These are phyloP conservation scores for Gossypium turneri DNA, from an alignment of 345 rosid species.

Conservation along the genomic window DNA sequence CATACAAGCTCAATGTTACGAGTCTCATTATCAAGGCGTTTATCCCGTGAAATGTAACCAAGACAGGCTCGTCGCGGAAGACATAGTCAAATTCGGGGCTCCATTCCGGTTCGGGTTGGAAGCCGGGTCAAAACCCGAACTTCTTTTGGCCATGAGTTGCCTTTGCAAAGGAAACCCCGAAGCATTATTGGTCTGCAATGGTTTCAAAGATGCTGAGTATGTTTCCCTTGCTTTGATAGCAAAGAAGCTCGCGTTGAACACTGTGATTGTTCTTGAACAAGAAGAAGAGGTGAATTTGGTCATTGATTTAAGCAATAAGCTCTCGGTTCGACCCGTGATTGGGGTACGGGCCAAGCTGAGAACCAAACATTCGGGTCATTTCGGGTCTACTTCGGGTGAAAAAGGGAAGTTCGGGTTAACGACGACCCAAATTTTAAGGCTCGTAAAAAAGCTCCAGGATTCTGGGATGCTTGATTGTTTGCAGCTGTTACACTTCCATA, in stretches of 20 bases:
- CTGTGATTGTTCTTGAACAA: slow-evolving; percentile 86
- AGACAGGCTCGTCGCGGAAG: slow-evolving; percentile 81
- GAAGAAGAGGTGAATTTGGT: slow-evolving; percentile 88
- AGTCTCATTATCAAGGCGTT: slow-evolving; percentile 82
- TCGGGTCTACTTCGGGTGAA: slow-evolving; percentile 96
- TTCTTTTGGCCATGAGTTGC: slow-evolving; percentile 85
- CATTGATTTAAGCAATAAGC: slow-evolving; percentile 57
- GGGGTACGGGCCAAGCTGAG: slow-evolving; percentile 88
- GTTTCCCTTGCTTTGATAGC: slow-evolving; percentile 72
- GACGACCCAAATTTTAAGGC: slow-evolving; percentile 69
- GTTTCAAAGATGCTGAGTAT: slow-evolving; percentile 83
- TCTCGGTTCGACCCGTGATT: slow-evolving; percentile 61
- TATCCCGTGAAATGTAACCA: slow-evolving; percentile 98
- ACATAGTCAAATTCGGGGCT: slow-evolving; percentile 74
- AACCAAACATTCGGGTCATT: slow-evolving; percentile 87
- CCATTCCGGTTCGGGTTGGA: slow-evolving; percentile 83
- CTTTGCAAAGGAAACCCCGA: slow-evolving; percentile 70
- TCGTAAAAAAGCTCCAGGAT: slow-evolving; percentile 57
- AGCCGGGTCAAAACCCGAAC: slow-evolving; percentile 97
- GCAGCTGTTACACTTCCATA: slow-evolving; percentile 83
- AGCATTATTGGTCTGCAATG: slow-evolving; percentile 75
- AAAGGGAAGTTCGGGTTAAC: slow-evolving; percentile 88
- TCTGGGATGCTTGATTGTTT: slow-evolving; percentile 80
- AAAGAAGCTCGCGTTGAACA: slow-evolving; percentile 64
- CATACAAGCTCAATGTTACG: slow-evolving; percentile 50